These are phyloP conservation scores for Skeletonema potamos DNA, from an alignment of 108 stramenopile genomes.

Conservation along the genomic window DNA sequence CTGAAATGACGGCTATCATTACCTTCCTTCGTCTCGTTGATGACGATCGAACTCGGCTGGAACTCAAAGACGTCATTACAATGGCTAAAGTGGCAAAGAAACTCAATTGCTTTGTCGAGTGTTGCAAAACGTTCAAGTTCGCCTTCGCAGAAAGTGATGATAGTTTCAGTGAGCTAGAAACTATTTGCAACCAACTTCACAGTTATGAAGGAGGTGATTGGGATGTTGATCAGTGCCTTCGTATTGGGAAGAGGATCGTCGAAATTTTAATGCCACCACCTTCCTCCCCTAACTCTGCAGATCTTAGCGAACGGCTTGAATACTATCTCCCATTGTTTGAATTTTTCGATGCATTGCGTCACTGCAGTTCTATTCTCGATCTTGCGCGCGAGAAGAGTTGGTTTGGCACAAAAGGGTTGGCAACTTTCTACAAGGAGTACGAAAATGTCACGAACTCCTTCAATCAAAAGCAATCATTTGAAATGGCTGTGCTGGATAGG, in stretches of 20 bases:
- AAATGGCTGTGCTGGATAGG: slow-evolving; percentile 9
- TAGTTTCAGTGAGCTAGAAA: neutral
- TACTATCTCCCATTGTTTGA: slow-evolving; percentile 2
- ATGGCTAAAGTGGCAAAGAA: neutral
- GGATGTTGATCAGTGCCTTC: neutral
- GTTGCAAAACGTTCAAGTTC: slow-evolving; percentile 13
- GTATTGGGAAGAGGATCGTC: neutral
- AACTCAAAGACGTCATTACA: neutral
- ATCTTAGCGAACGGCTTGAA: slow-evolving; percentile 9
- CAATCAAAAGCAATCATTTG: slow-evolving; percentile 18
- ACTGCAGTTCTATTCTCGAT: slow-evolving; percentile 9
- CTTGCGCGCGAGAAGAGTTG: slow-evolving; percentile 16
- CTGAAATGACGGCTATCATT: slow-evolving; percentile 1
- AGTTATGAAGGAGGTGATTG: slow-evolving; percentile 1
- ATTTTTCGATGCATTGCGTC: slow-evolving; percentile 12
- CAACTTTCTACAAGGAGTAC: slow-evolving; percentile 18
- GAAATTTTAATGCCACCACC: neutral
- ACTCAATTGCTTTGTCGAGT: neutral
- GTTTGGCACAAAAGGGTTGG: slow-evolving; percentile 24
- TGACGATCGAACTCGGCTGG: neutral
- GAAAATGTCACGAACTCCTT: slow-evolving; percentile 22
- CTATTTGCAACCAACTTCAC: neutral
- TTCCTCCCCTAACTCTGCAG: neutral
- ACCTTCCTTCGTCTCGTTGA: neutral
- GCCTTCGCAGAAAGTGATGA: slow-evolving; percentile 1